Base-by-base conservation (phyloP, 768 basidiomycete genomes). In the Tulasnella sp. region DNA sequence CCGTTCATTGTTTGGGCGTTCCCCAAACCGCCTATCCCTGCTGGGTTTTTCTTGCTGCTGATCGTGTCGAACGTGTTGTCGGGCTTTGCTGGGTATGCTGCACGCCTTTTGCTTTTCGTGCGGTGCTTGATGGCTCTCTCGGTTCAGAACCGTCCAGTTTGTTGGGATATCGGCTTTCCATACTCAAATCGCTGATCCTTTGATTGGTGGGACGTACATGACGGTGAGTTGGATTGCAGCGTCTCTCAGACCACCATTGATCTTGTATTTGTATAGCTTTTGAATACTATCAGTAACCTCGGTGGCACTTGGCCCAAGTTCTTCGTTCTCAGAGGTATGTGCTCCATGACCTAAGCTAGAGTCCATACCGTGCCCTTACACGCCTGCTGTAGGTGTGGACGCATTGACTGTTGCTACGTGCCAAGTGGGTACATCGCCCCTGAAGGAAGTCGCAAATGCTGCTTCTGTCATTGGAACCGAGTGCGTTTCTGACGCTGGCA, bases 121-220 rank as follows among this genome's bases (percentile, higher is more conserved):
- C 19, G 17, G 12, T 6, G 15, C 4, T 15, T 25, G 17, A 15
- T 35, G 31, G 21, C n/a, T 23, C 27, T 2, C 40, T 32, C 3
- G 36, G 2, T 42, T 42, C 58, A 94, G 94, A 43, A 97, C 94
- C 4, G 83, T 98, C n/a, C 94, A 99, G 69, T 99, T 98, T 66
- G 94, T 97, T 17, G 92, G 96, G 7, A 91, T 98, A 60, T 89
- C 92, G n/a, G 96, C 96, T 2, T 99, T 98, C 77, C 96, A 98
- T 65, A 97, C 92, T 2, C 81, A 86, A 53, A 83, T 99, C 35
- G 91, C 96, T 0, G 96, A 99, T 66, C 96, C 96, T 0, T 66
- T 96, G 11, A 96, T 99, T 52, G 96, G 96, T 27, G 96, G 96
- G 49, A 99, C 96, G 0, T 99, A 99, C 69, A 99, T 99, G 96